Conservation (phyloP, 306 rosid species). For the Lathyrus sativus region DNA sequence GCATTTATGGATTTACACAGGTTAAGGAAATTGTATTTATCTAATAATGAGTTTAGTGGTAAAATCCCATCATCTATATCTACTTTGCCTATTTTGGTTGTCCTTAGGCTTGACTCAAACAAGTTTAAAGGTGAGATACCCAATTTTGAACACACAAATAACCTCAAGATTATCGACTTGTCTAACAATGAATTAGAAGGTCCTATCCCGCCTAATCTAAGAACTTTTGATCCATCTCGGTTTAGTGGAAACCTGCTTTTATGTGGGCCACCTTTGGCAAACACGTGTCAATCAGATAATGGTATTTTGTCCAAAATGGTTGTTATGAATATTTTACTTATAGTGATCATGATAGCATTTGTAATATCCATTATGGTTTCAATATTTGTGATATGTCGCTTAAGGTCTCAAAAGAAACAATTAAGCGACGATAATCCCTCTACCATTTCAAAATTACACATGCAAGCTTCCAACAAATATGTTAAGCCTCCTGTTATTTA, state of each 20-base stretch:
- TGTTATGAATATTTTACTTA: constrained; percentile 43
- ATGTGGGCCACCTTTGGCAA: constrained; percentile 67
- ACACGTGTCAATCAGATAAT: constrained; percentile 34
- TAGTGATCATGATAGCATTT: constrained; percentile 34
- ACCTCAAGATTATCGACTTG: constrained; percentile 51
- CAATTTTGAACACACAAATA: constrained; percentile 33
- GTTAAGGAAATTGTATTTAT: constrained; percentile 56
- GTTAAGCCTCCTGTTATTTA: constrained; percentile 8
- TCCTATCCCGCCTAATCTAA: constrained; percentile 62
- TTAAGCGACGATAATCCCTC: background rate
- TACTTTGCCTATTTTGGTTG: constrained; percentile 50
- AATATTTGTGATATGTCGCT: constrained; percentile 34
- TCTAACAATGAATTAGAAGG: constrained; percentile 73
- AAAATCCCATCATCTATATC: constrained; percentile 73
- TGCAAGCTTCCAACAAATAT: constrained; percentile 23
- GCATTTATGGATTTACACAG: constrained; percentile 54
- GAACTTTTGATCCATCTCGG: constrained; percentile 36
- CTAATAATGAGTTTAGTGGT: constrained; percentile 65
- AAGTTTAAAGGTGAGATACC: constrained; percentile 80
- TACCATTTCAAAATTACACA: constrained; percentile 13
- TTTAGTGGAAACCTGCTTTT: constrained; percentile 64
- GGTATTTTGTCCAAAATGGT: background rate
- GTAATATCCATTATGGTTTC: constrained; percentile 45
- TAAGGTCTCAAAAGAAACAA: constrained; percentile 31
- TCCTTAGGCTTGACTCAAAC: constrained; percentile 66